Conservation (phyloP, 768 basidiomycete genomes). For the Phylloporus arenicola region DNA sequence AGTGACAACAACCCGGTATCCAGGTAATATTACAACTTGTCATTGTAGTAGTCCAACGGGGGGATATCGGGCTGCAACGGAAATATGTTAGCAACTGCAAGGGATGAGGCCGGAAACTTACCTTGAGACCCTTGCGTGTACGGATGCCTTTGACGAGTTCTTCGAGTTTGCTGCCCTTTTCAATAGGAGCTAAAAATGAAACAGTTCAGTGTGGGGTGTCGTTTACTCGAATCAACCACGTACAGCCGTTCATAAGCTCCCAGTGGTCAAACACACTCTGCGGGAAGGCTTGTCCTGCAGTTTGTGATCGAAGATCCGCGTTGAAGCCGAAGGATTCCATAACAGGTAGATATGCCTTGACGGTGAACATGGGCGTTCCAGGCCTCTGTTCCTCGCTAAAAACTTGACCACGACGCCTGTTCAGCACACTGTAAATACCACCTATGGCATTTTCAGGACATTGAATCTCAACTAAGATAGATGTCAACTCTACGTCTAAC, state of each 20-base stretch:
- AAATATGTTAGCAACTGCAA: constrained; percentile 8
- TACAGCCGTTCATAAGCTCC: constrained; percentile 79
- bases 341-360: constrained; percentile 95
- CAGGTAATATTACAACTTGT: constrained; percentile 60
- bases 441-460: constrained; percentile 97
- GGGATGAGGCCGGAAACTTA: constrained; percentile 22
- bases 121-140: constrained; percentile 93
- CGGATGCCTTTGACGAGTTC: constrained; percentile 78
- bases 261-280: constrained; percentile 93
- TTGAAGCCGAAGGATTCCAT: constrained; percentile 97
- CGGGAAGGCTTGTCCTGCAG: constrained; percentile 97
- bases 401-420: constrained; percentile 97
- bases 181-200: constrained; percentile 52
- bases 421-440: constrained; percentile 91
- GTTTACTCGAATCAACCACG: constrained; percentile 26
- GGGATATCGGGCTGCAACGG: constrained; percentile 74
- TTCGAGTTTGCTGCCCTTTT: constrained; percentile 90
- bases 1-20: constrained; percentile 2
- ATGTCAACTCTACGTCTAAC: constrained; percentile 10
- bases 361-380: constrained; percentile 99
- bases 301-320: constrained; percentile 87
- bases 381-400: constrained; percentile 95
- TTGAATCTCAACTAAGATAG: constrained; percentile 81
- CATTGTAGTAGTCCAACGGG: constrained; percentile 84
- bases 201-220: constrained; percentile 1